A percentile compares a stretch with the other conserved stretches of the same genome.
phyloP scores from a whole-genome alignment of 78 protist genomes.

The Mastigamoeba balamuthi region DNA sequence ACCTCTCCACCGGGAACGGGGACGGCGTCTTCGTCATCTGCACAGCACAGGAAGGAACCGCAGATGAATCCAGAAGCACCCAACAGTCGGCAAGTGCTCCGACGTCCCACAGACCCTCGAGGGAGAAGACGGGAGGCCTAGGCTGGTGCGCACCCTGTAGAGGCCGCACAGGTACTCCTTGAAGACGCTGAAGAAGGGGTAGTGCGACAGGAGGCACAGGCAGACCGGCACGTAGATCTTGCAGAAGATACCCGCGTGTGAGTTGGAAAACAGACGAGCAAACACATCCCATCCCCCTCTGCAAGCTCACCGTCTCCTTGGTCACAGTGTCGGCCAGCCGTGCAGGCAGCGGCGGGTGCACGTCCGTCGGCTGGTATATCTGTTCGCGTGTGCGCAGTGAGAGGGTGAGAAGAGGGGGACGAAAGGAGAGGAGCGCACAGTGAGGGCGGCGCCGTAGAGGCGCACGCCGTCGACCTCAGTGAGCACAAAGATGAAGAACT shows the following conservation, averaged over 20 bases:
- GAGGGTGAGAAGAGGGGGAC: not conserved
- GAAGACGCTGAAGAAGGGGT: not conserved
- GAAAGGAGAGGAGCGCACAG: not conserved
- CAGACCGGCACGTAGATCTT: not conserved
- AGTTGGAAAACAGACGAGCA: not conserved
- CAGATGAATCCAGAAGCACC: too few species aligned
- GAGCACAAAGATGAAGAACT: not conserved
- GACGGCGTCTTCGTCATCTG: too few species aligned
- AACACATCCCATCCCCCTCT: not conserved
- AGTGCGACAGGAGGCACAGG: not conserved
- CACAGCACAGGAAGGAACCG: too few species aligned
- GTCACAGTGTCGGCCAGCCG: not conserved
- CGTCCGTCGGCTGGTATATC: not conserved
- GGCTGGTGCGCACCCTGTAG: not conserved
- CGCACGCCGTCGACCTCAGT: not conserved
- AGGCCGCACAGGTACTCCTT: not conserved
- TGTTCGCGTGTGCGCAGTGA: too few species aligned
- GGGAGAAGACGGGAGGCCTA: not conserved
- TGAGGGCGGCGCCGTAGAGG: not conserved
- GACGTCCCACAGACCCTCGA: too few species aligned
- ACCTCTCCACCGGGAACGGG: not conserved
- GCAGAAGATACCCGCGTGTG: not conserved
- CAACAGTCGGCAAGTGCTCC: too few species aligned
- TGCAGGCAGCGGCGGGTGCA: not conserved
- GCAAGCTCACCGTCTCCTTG: too few species aligned